A percentile compares a stretch with the other conserved stretches of the same genome.
Conservation (phyloP, 2,329 filamentous ascomycete genomes). For the Pezicula carpinea region DNA sequence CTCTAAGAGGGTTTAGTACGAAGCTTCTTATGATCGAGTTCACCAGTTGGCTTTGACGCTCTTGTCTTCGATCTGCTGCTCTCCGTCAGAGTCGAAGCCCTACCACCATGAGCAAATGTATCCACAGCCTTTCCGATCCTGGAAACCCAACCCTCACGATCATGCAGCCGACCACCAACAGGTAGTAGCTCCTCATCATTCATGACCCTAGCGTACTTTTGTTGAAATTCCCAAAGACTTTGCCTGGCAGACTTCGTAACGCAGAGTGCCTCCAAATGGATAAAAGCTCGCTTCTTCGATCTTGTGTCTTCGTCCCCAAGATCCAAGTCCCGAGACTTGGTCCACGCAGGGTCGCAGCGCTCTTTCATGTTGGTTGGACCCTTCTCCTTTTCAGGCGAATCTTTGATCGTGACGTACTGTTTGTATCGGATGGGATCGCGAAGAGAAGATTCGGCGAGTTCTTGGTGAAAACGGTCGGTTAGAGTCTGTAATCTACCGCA, state of each 20-base stretch:
- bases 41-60: too few relatives aligned
- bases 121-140: constrained; percentile 10
- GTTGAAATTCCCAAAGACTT: constrained; percentile 46
- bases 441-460: constrained; percentile 28
- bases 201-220: constrained; percentile 36
- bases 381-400: background rate
- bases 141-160: background rate
- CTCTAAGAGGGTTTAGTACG: too few relatives aligned
- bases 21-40: too few relatives aligned
- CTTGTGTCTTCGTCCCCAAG: constrained; percentile 35
- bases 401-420: constrained; percentile 4
- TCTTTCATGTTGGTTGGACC: background rate
- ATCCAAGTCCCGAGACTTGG: too few relatives aligned
- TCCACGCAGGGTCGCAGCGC: background rate
- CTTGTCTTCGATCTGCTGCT: too few relatives aligned
- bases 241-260: constrained; percentile 41
- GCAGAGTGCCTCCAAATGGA: constrained; percentile 42
- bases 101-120: background rate
- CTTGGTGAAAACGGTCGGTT: constrained; percentile 48
- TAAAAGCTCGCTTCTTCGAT: constrained; percentile 40
- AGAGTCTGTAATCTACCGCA: constrained; percentile 54
- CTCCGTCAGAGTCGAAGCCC: too few relatives aligned
- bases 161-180: constrained; percentile 4
- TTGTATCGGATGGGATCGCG: constrained; percentile 1
- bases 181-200: constrained; percentile 11